phyloP scores from a whole-genome alignment of 768 basidiomycete species.

The Russula sp. region DNA sequence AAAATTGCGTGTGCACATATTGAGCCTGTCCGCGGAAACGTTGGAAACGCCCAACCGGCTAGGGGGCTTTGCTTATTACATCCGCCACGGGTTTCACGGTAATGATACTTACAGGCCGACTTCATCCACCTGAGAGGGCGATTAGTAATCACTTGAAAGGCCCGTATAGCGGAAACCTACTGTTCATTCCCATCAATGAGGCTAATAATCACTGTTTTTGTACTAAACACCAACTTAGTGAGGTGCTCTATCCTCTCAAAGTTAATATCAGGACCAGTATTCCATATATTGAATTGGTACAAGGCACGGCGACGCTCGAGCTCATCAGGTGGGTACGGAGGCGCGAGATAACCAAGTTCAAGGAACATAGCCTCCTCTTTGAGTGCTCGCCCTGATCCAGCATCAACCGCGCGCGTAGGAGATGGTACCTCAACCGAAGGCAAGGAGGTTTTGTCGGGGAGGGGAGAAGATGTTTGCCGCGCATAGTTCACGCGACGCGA shows the following conservation, averaged over 20 bases:
- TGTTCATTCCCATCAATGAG: conserved; percentile 80
- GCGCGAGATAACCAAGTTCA: conserved; percentile 61
- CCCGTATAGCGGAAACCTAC: conserved; percentile 36
- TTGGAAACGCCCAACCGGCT: conserved; percentile 42
- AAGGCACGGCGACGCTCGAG: conserved; percentile 73
- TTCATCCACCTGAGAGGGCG: conserved; percentile 67
- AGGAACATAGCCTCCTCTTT: conserved; percentile 64
- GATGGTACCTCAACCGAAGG: conserved; percentile 17
- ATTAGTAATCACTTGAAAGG: conserved; percentile 6
- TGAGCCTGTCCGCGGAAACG: conserved; percentile 51
- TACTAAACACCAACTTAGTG: conserved; percentile 87
- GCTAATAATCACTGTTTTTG: conserved; percentile 76
- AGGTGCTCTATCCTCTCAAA: conserved; percentile 93
- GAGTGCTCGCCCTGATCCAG: conserved; percentile 41
- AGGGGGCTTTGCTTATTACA: not conserved
- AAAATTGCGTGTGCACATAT: conserved; percentile 81
- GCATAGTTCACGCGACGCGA: conserved; percentile 48
- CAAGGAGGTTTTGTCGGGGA: conserved; percentile 33
- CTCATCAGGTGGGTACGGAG: conserved; percentile 83
- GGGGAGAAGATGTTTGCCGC: conserved; percentile 58
- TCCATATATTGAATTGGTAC: conserved; percentile 90
- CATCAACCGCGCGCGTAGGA: conserved; percentile 22
- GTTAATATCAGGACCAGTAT: conserved; percentile 78
- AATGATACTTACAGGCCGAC: conserved; percentile 58
- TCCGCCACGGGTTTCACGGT: not conserved